phyloP scores from a whole-genome alignment of 1,284 basidiomycete genomes.

The Stereum hirsutum region DNA sequence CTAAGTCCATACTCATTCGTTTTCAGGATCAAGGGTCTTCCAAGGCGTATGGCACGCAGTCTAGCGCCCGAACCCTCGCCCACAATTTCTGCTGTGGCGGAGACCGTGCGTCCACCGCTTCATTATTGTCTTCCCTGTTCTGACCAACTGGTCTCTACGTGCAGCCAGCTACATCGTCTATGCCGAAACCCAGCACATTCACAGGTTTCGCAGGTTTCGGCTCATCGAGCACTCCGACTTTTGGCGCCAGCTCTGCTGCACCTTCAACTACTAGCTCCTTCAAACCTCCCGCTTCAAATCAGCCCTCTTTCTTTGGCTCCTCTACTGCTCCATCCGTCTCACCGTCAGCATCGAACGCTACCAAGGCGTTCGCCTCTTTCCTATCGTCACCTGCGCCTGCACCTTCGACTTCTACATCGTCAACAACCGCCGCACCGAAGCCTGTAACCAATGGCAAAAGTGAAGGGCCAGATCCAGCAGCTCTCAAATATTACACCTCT shows the following conservation, averaged over 20 bases:
- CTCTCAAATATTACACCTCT: constrained; percentile 56
- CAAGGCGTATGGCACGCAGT: constrained; percentile 32
- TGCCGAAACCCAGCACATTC: constrained; percentile 19
- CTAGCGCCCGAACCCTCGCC: constrained; percentile 5
- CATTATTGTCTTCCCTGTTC: not conserved
- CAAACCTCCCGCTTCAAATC: not conserved
- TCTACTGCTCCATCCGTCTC: constrained; percentile 13
- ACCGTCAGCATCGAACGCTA: constrained; percentile 23
- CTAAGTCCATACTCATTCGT: constrained; percentile 10
- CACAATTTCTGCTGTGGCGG: not conserved
- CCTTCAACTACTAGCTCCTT: not conserved
- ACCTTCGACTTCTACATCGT: constrained; percentile 5
- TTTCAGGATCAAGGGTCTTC: constrained; percentile 50
- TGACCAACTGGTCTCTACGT: too few relatives aligned
- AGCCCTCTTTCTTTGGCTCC: not conserved
- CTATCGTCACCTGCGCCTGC: constrained; percentile 17
- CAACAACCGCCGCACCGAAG: constrained; percentile 8
- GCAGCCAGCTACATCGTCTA: too few relatives aligned
- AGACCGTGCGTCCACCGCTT: not conserved
- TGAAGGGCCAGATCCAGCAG: constrained; percentile 23
- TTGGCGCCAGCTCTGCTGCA: constrained; percentile 12
- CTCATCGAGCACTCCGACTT: constrained; percentile 5
- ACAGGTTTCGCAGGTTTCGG: constrained; percentile 46
- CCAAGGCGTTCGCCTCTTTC: constrained; percentile 25
- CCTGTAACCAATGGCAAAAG: constrained; percentile 7